Evolutionary conservation across 2,329 filamentous ascomycete genomes (phyloP).

Genomic region (Geosmithia flava): DNA sequence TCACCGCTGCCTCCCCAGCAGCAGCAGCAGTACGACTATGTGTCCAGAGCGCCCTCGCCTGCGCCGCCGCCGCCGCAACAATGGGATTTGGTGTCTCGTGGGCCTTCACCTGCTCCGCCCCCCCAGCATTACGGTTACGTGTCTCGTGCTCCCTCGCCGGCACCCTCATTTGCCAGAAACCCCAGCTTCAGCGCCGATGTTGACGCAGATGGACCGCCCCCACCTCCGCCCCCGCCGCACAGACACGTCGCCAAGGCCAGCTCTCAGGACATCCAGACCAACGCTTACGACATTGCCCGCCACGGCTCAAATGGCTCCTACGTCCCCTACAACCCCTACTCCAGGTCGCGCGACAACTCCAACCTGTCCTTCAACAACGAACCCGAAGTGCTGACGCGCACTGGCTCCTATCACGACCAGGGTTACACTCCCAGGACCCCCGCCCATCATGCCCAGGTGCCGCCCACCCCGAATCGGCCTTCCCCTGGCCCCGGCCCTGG

Average conservation of each 20-base stretch:
- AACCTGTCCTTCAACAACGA: constrained; percentile 18
- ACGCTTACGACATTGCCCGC: constrained; percentile 7
- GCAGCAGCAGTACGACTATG: constrained; percentile 15
- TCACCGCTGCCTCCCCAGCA: constrained; percentile 23
- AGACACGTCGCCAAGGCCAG: constrained; percentile 42
- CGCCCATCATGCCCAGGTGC: constrained; percentile 18
- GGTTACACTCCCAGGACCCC: constrained; percentile 37
- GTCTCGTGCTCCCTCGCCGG: constrained; percentile 19
- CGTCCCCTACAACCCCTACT: constrained; percentile 12
- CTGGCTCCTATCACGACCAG: constrained; percentile 13
- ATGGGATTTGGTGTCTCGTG: constrained; percentile 6
- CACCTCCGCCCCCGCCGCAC: constrained; percentile 76
- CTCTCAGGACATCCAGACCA: constrained; percentile 3
- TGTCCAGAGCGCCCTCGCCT: constrained; percentile 1
- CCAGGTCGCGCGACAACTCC: constrained; percentile 20
- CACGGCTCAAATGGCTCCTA: constrained; percentile 25
- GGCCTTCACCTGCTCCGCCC: constrained; percentile 17
- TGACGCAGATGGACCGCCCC: constrained; percentile 44
- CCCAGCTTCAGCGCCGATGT: constrained; percentile 11
- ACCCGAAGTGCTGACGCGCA: constrained; percentile 15
- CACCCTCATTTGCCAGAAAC: constrained; percentile 16
- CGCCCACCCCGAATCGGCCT: constrained; percentile 43
- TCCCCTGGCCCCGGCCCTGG: constrained; percentile 34
- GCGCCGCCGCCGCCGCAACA: constrained; percentile 7
- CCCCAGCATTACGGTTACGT: constrained; percentile 6